phyloP scores from a whole-genome alignment of 495 filamentous ascomycete genomes.

The Arthonia radiata region DNA sequence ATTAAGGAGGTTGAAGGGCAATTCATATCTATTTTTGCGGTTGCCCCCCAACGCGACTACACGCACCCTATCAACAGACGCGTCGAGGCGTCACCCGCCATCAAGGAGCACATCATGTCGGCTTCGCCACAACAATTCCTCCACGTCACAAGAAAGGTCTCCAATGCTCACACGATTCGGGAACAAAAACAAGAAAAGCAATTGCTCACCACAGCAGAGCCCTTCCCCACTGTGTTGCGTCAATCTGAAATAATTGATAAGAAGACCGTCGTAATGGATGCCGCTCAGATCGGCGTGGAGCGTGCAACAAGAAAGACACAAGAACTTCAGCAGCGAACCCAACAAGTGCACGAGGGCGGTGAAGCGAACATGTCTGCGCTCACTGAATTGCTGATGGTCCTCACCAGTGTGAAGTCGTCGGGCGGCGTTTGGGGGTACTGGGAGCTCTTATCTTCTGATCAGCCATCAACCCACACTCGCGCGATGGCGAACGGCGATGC shows the following conservation, averaged over 20 bases:
- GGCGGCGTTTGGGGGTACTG: constrained; percentile 54
- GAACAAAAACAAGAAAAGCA: constrained; percentile 67
- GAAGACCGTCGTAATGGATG: constrained; percentile 38
- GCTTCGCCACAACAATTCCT: constrained; percentile 50
- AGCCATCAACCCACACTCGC: constrained; percentile 17
- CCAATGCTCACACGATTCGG: constrained; percentile 29
- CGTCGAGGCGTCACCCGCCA: constrained; percentile 52
- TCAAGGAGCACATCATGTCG: constrained; percentile 63
- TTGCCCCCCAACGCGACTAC: constrained; percentile 62
- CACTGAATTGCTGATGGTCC: constrained; percentile 45
- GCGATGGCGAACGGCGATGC: constrained; percentile 14
- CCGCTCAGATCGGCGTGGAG: constrained; percentile 72
- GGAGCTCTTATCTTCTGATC: constrained; percentile 31
- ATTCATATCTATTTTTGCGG: constrained; percentile 59
- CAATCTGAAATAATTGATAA: constrained; percentile 58
- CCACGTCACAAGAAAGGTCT: constrained; percentile 38
- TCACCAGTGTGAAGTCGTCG: constrained; percentile 41
- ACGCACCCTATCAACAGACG: constrained; percentile 72
- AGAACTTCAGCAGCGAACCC: constrained; percentile 54
- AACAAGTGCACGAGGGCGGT: constrained; percentile 49
- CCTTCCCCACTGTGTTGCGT: constrained; percentile 78
- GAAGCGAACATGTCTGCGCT: constrained; percentile 35
- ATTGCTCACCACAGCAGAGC: constrained; percentile 57
- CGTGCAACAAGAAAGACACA: constrained; percentile 76
- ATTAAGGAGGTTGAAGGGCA: constrained; percentile 78